phyloP scores from a whole-genome alignment of 768 basidiomycete genomes.

The Hysterangium stoloniferum region DNA sequence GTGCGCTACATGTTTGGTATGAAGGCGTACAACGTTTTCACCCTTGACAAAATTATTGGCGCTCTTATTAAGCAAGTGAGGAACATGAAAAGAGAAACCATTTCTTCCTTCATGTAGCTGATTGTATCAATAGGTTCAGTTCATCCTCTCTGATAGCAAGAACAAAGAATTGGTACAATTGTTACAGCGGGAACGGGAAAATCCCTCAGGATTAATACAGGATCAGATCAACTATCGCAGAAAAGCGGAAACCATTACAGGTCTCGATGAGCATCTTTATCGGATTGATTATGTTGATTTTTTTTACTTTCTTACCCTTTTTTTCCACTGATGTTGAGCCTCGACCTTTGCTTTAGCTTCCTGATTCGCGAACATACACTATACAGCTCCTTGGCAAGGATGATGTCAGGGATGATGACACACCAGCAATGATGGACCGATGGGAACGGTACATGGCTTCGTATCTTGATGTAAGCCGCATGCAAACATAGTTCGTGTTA shows the following conservation, averaged over 20 bases:
- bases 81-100: too few species aligned
- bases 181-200: slow-evolving; percentile 58
- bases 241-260: slow-evolving; percentile 60
- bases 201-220: slow-evolving; percentile 54
- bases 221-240: slow-evolving; percentile 63
- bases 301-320: not conserved
- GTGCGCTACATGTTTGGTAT: slow-evolving; percentile 83
- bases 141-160: slow-evolving; percentile 57
- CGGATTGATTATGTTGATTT: slow-evolving; percentile 68
- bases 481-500: not conserved
- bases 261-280: slow-evolving; percentile 73
- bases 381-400: slow-evolving; percentile 76
- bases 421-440: slow-evolving; percentile 64
- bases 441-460: slow-evolving; percentile 79
- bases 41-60: slow-evolving; percentile 86
- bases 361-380: slow-evolving; percentile 58
- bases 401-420: slow-evolving; percentile 65
- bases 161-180: slow-evolving; percentile 67
- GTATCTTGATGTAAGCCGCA: slow-evolving; percentile 37
- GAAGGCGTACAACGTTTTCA: slow-evolving; percentile 84
- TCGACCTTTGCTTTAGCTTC: slow-evolving; percentile 38
- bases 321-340: not conserved
- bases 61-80: slow-evolving; percentile 82
- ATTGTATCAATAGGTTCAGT: slow-evolving; percentile 41
- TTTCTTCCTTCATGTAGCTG: not conserved